These are phyloP conservation scores for Cytospora schulzeri DNA, from an alignment of 2,329 filamentous ascomycete species.

Conservation along the genomic window DNA sequence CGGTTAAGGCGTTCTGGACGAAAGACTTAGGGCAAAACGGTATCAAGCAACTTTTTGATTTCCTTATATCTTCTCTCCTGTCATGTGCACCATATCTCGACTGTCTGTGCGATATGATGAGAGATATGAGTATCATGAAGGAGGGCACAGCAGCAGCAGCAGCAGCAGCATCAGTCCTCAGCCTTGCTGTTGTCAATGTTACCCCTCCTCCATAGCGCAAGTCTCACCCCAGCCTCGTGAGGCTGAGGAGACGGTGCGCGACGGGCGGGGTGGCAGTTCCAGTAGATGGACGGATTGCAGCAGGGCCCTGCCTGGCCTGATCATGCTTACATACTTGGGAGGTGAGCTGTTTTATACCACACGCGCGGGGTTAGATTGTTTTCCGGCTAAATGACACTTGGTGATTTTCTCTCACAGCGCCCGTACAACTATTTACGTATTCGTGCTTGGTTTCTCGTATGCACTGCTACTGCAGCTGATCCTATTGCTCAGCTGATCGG, in stretches of 20 bases:
- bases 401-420: not conserved
- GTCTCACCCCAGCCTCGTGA: not conserved
- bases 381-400: not conserved
- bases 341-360: not conserved
- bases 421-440: not conserved
- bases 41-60: constrained; percentile 21
- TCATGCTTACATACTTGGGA: not conserved
- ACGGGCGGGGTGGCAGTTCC: not conserved
- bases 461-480: not conserved
- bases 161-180: not conserved
- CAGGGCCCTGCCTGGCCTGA: not conserved
- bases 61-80: constrained; percentile 3
- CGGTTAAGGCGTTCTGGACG: constrained; percentile 21
- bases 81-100: not conserved
- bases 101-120: not conserved
- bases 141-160: not conserved
- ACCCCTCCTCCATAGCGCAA: not conserved
- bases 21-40: constrained; percentile 25
- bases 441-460: not conserved
- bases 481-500: not conserved
- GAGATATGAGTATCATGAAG: not conserved
- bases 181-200: not conserved
- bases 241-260: not conserved
- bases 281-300: not conserved
- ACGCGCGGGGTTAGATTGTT: not conserved